A percentile compares a stretch with the other conserved stretches of the same genome.
phyloP scores from a whole-genome alignment of 2,329 filamentous ascomycete genomes.

The Aureobasidium mangrovei region DNA sequence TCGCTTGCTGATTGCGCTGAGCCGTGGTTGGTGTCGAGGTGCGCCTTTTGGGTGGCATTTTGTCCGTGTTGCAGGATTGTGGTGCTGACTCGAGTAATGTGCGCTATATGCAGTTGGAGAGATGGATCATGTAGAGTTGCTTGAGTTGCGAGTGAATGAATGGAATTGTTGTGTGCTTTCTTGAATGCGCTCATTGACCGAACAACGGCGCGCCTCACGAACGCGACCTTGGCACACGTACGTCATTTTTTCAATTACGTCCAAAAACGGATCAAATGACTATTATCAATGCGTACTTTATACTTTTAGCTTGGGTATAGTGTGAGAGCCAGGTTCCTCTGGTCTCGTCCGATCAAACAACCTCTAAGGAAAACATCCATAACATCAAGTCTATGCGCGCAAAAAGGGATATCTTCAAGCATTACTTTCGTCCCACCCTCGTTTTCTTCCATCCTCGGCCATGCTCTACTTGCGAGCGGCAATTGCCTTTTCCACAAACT shows the following conservation, averaged over 20 bases:
- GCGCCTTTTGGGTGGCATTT: conserved; percentile 38
- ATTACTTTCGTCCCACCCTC: neutral
- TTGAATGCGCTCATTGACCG: neutral
- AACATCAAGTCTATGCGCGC: conserved; percentile 8
- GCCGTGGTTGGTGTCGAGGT: conserved; percentile 33
- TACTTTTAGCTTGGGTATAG: conserved; percentile 3
- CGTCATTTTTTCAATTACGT: neutral
- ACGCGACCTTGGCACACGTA: neutral
- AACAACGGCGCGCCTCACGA: conserved; percentile 6
- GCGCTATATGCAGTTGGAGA: neutral
- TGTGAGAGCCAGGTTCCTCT: neutral
- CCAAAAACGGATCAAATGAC: conserved; percentile 1
- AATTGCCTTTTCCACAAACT: conserved; percentile 55
- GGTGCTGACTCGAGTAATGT: neutral
- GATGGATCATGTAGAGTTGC: neutral
- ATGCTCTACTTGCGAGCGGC: conserved; percentile 19
- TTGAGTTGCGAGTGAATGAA: neutral
- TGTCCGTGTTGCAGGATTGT: neutral
- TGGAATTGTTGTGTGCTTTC: neutral
- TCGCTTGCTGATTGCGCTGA: conserved; percentile 47
- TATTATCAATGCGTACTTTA: neutral
- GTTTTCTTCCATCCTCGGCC: neutral
- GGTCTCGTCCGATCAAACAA: neutral
- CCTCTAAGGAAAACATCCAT: neutral
- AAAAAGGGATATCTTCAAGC: conserved; percentile 3